Conservation (phyloP, 2,329 filamentous ascomycete genomes). For the Fusarium siculi region DNA sequence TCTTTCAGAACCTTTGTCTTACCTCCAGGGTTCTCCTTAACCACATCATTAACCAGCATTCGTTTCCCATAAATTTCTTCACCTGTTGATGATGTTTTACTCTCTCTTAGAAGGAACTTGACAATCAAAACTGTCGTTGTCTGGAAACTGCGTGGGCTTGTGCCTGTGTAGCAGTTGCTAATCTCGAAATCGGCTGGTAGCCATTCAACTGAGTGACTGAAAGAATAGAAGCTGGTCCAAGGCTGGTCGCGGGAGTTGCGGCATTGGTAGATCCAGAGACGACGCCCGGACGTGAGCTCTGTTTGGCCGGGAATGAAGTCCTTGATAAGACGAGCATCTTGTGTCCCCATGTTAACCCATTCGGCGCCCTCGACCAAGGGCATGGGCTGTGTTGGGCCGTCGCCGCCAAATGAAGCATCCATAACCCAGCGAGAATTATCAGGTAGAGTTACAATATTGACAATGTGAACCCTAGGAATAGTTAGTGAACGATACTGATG, state of each 20-base stretch:
- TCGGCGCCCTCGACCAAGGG: constrained; percentile 58
- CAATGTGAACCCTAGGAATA: constrained; percentile 60
- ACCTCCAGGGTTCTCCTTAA: constrained; percentile 65
- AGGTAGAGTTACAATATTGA: constrained; percentile 68
- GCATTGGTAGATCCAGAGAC: constrained; percentile 73
- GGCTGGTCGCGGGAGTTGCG: constrained; percentile 57
- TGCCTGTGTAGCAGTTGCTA: constrained; percentile 67
- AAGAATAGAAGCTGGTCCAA: constrained; percentile 73
- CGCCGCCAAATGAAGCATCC: constrained; percentile 74
- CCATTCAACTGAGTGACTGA: constrained; percentile 71
- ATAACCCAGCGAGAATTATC: constrained; percentile 61
- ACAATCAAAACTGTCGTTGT: constrained; percentile 63
- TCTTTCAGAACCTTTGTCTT: constrained; percentile 59
- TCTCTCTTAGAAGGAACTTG: constrained; percentile 61
- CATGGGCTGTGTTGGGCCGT: constrained; percentile 68
- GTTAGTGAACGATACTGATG: constrained; percentile 15
- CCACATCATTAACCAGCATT: constrained; percentile 59
- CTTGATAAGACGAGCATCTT: constrained; percentile 64
- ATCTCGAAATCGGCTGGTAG: constrained; percentile 68
- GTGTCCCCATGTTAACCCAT: constrained; percentile 62
- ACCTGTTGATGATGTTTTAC: constrained; percentile 54
- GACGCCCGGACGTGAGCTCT: constrained; percentile 51
- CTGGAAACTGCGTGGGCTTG: constrained; percentile 62
- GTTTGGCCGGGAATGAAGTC: constrained; percentile 60
- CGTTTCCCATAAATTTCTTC: constrained; percentile 62